Evolutionary conservation across 441 rosid genomes (phyloP).

Genomic region (Pelargonium citronellum): DNA sequence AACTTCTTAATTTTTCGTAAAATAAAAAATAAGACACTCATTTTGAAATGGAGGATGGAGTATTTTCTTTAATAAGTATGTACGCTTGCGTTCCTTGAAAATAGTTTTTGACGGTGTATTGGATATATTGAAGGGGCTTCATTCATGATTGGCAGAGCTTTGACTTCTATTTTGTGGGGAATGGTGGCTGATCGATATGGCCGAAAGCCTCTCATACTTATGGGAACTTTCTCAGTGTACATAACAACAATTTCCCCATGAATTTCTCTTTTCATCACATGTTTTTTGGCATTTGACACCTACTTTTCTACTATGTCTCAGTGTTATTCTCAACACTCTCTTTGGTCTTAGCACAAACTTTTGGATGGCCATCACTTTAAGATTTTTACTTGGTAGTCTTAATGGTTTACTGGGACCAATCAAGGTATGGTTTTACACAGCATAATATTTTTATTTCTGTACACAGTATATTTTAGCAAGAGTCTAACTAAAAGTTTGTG

Average conservation of each 20-base stretch:
- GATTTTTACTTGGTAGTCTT: conserved; percentile 18
- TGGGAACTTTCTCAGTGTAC: conserved; percentile 22
- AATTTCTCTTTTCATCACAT: background rate
- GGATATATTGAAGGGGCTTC: conserved; percentile 18
- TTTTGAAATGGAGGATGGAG: too few relatives aligned
- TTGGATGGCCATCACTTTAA: conserved; percentile 18
- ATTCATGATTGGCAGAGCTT: conserved; percentile 26
- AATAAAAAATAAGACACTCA: too few relatives aligned
- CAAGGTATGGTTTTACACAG: conserved; percentile 6
- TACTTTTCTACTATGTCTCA: background rate
- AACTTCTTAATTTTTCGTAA: too few relatives aligned
- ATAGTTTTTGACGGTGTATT: background rate
- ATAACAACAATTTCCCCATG: background rate
- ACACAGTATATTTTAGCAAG: too few relatives aligned
- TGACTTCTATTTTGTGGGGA: conserved; percentile 26
- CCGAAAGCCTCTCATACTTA: conserved; percentile 8
- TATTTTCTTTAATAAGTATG: too few relatives aligned
- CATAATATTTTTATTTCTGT: too few relatives aligned
- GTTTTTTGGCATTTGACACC: background rate
- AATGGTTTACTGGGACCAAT: conserved; percentile 19
- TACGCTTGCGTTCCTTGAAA: background rate
- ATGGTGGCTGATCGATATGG: conserved; percentile 25
- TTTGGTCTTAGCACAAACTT: conserved; percentile 21
- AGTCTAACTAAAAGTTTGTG: too few relatives aligned
- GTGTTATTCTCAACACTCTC: conserved; percentile 17